Evolutionary conservation across 1,139 yeast species (phyloP), one percentile per base, ranked within the genome.

Genomic region (Suhomyces ambrosiae): DNA sequence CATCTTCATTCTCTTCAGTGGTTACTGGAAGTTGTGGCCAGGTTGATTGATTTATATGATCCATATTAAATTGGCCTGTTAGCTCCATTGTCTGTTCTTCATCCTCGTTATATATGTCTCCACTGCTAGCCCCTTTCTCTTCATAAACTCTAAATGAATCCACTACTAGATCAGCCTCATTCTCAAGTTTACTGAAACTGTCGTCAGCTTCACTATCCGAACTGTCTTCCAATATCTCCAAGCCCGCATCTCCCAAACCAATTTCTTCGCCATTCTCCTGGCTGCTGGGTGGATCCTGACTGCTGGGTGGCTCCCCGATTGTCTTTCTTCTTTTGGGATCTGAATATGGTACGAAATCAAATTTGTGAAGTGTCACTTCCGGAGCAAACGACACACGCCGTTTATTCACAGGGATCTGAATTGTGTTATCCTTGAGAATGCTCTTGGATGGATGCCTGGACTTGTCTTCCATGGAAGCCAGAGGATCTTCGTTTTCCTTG

Each of bases 321-420:
- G 52, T 49, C 19, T 44, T 34, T 23, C 53, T 33, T 25, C 53
- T 37, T 27, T 49, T 49, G 15, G 44, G 30, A 14, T 46, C 47
- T 26, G 36, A 32, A 23, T 42, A 44, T 2, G 78, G 74, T 5
- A 75, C 63, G 41, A 74, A 60, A 44, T 76, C 80, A 38, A 82
- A 77, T 49, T 80, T 81, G 56, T 82, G 88, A 24, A 83, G 61
- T 0, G 88, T 82, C 0, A 82, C 89, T 50, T 82, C 89, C 1
- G 87, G 87, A 2, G 88, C 87, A 64, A 83, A 83, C 1, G 87
- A 81, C 0, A 83, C 89, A 24, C 89, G 59, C 47, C 89, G 62
- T 47, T 53, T 54, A 19, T 49, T 50, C 30, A 42, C 44, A 19
- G 50, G 37, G 10, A 60, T 32, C 1, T 61, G 62, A 7, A 56